Evolutionary conservation across 2,329 filamentous ascomycete species (phyloP), one percentile per base, ranked within the genome.

Genomic region (Alternaria tenuissima): DNA sequence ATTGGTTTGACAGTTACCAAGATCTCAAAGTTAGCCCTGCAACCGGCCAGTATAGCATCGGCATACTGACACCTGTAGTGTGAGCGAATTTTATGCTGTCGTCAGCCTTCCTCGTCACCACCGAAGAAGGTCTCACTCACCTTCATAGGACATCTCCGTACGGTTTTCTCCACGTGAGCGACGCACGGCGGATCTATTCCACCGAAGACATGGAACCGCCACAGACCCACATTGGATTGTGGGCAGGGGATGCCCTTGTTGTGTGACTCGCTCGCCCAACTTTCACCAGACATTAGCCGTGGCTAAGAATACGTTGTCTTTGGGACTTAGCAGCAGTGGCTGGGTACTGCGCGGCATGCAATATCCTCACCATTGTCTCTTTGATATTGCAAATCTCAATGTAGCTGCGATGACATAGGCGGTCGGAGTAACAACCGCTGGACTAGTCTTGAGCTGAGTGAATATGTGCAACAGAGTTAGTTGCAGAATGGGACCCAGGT

Each of bases 81-180:
- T 54, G 57, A 20, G 53, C 51, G 32, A 32, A 51, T 34, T 69
- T 64, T 55, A 59, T 52, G 9, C 20, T 54, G 60, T 61, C 59
- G 59, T 61, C 62, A 62, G 41, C 55, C 55, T 62, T 64, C 67
- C 69, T 61, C 22, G 66, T 60, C 63, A 59, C 65, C 48, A 49
- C 59, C 28, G 39, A 63, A 39, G 46, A 64, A 59, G 52, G 53
- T 53, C 48, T 28, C 26, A 16, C 26, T 49, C 43, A 48, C 54
- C 44, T 54, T 60, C 57, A 55, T 60, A 49, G 41, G 44, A 24
- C 46, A 53, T 58, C 47, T 57, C 62, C 55, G 59, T 62, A 67
- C 63, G 52, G 49, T 58, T 55, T 42, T 61, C 53, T 69, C 74
- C 74, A 77, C 75, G 73, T 76, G 74, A 76, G 67, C 38, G 49